Conservation (phyloP, 2,329 filamentous ascomycete species). For the Aspergillus spinulosporus region DNA sequence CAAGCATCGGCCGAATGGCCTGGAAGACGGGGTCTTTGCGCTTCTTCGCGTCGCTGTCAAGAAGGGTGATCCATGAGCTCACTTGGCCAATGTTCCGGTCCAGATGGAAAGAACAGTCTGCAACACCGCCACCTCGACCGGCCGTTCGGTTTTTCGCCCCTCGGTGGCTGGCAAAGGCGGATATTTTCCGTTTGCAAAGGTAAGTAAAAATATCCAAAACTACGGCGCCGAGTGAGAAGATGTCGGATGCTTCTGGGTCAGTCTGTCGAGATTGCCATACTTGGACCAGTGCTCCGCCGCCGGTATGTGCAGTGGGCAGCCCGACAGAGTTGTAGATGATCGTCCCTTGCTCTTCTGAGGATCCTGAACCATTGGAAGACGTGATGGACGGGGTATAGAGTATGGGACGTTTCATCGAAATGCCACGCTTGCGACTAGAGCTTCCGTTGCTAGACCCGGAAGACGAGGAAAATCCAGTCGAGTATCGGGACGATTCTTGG, state of each 20-base stretch:
- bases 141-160: slow-evolving; percentile 53
- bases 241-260: slow-evolving; percentile 48
- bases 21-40: slow-evolving; percentile 40
- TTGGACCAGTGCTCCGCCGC: slow-evolving; percentile 34
- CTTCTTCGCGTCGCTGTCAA: slow-evolving; percentile 52
- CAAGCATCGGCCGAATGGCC: slow-evolving; percentile 41
- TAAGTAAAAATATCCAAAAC: slow-evolving; percentile 61
- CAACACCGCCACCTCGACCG: slow-evolving; percentile 50
- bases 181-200: slow-evolving; percentile 57
- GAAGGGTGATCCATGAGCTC: slow-evolving; percentile 55
- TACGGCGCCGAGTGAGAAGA: slow-evolving; percentile 61
- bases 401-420: slow-evolving; percentile 30
- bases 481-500: slow-evolving; percentile 33
- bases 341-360: slow-evolving; percentile 19
- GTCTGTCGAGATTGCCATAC: slow-evolving; percentile 42
- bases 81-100: slow-evolving; percentile 54
- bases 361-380: slow-evolving; percentile 32
- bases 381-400: slow-evolving; percentile 37
- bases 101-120: slow-evolving; percentile 60
- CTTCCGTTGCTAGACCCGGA: slow-evolving; percentile 32
- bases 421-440: slow-evolving; percentile 18
- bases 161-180: slow-evolving; percentile 58
- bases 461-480: slow-evolving; percentile 35
- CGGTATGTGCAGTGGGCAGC: slow-evolving; percentile 35
- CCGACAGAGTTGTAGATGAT: slow-evolving; percentile 21